Evolutionary conservation across 73 alveolate species (phyloP).

Genomic region (Effrenium voratum): DNA sequence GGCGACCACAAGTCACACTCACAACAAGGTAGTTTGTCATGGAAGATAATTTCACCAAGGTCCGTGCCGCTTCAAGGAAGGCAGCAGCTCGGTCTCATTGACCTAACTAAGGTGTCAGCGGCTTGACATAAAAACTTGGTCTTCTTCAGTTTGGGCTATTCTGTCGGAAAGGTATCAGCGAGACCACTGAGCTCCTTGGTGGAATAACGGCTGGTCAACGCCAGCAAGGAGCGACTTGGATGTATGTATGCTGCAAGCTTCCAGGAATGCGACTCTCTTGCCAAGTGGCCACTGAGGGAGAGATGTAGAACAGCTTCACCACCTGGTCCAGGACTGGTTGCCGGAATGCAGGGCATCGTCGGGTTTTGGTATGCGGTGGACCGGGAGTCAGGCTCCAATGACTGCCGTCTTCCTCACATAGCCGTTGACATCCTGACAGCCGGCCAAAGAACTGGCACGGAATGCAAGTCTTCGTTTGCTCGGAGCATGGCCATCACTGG

Average conservation of each 20-base stretch:
- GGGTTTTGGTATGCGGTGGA: background rate
- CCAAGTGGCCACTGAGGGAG: slow-evolving; percentile 54
- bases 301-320: slow-evolving; percentile 97
- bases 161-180: no score
- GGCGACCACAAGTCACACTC: no score
- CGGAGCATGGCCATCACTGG: background rate
- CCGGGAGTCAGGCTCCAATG: slow-evolving; percentile 95
- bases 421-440: slow-evolving; percentile 98
- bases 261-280: no score
- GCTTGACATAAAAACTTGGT: background rate
- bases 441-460: no score
- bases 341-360: background rate
- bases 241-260: no score
- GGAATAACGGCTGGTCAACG: no score
- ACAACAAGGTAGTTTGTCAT: no score
- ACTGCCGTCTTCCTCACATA: slow-evolving; percentile 99
- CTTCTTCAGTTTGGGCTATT: background rate
- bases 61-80: slow-evolving; percentile 90
- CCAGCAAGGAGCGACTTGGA: no score
- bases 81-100: slow-evolving; percentile 81
- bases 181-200: no score
- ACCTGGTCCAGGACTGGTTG: slow-evolving; percentile 20
- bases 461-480: no score
- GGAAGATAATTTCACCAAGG: no score
- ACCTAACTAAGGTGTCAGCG: background rate